Percentiles rank a stretch among this genome's conserved stretches.
Conservation (phyloP, 139 green algal genomes). For the Tetradesmus lagerheimii region DNA sequence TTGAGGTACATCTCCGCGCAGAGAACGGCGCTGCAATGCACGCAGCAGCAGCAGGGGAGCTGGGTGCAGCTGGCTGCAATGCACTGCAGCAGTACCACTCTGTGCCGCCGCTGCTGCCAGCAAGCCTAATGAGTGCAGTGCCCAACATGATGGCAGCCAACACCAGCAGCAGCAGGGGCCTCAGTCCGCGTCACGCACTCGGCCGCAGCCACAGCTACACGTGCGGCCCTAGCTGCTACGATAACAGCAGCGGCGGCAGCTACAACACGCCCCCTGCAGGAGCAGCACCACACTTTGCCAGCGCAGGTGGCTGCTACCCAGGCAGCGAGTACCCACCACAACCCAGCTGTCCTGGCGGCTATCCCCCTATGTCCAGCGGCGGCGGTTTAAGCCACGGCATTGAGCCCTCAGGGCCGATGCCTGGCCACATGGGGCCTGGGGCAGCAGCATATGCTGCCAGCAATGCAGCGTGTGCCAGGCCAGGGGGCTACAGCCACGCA, state of each 20-base stretch:
- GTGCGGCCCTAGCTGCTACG: background rate
- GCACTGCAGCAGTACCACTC: background rate
- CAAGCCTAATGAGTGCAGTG: background rate
- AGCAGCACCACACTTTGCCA: background rate
- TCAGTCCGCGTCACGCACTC: background rate
- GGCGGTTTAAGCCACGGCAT: background rate
- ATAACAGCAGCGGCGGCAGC: background rate
- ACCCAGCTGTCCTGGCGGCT: background rate
- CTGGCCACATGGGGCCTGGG: background rate
- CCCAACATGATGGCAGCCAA: background rate
- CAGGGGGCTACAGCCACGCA: background rate
- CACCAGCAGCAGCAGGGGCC: background rate
- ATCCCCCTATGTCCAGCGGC: too few relatives aligned
- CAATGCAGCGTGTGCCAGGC: background rate
- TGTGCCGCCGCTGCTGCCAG: background rate
- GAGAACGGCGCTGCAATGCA: background rate
- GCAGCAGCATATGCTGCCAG: background rate
- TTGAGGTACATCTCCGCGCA: background rate
- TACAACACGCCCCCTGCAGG: background rate
- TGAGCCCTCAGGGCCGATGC: background rate
- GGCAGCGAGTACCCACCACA: background rate
- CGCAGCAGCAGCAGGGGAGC: background rate
- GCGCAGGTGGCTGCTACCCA: background rate
- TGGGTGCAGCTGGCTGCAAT: background rate
- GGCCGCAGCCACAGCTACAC: conserved; percentile 1